Base-by-base conservation (phyloP, 306 rosid species). In the Gynostemma pentaphyllum region DNA sequence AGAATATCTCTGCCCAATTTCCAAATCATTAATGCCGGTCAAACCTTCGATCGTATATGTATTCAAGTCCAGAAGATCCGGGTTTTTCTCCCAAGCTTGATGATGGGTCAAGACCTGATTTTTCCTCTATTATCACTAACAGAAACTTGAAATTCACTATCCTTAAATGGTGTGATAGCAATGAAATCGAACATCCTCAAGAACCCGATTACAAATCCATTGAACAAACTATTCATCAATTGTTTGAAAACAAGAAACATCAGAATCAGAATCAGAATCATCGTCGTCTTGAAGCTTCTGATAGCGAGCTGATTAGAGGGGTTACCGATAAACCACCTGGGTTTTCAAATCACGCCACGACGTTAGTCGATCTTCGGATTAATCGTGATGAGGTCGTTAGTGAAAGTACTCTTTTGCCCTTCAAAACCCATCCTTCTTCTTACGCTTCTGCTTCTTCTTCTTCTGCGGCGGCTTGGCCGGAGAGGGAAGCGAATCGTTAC, bases 1-100 rank as follows among this genome's bases (percentile, higher is more conserved):
- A 19, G 99, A 94, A 41, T 81, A 83, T 48, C 22, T 80, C 3
- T 94, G 99, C 70, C 86, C 83, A 0, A 80, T 94, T 62, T 71
- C 89, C n/a, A 79, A 83, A 0, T 68, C 77, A 0, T 52, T 94
- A 61, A 88, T 94, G 97, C 99, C 5, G 97, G 97, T 7, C 97
- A 94, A 50, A 88, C 99, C 21, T 94, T 84, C 68, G 99, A 94
- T 57, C 88, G 99, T 9, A 39, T 81, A 51, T 62, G 82, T 27
- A 87, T 81, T 9, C 86, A 80, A 37, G 81, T 80, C 7, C 88
- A 90, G 64, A 47, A 4, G 84, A 86, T 9, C 51, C 86, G 9
- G 68, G 72, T 4, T 86, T 78, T 69, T 42, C 77, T 0, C 94
- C 95, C 0, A 55, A 5, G 12, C 75, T 86, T 0, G 75, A 79